A percentile compares a stretch with the other conserved stretches of the same genome.
Conservation (phyloP, 139 green algal genomes). For the Chlamydomonas schloesseri region DNA sequence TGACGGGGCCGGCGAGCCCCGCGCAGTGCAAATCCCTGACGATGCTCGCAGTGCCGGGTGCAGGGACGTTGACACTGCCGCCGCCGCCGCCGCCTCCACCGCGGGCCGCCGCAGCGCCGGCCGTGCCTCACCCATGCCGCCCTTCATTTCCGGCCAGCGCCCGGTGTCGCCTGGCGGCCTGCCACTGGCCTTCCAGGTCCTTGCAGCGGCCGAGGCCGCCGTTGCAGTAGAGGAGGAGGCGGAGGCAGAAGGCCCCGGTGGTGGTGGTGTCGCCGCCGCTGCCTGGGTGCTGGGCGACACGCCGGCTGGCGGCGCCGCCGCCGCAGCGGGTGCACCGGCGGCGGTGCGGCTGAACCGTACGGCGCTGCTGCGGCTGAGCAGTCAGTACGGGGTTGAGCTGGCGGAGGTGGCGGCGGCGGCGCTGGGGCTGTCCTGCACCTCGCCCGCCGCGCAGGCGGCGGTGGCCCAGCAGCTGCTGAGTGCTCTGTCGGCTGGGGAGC, state of each 20-base stretch:
- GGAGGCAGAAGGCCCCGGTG: too few relatives aligned
- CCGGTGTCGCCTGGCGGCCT: too few relatives aligned
- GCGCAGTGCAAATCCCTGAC: too few relatives aligned
- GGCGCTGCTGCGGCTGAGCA: background rate
- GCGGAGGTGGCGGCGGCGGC: conserved; percentile 5
- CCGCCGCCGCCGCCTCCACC: background rate
- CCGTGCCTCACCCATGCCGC: background rate
- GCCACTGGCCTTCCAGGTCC: too few relatives aligned
- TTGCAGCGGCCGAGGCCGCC: too few relatives aligned
- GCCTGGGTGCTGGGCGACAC: background rate
- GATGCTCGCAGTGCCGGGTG: too few relatives aligned
- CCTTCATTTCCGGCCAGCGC: background rate
- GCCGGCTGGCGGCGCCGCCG: background rate
- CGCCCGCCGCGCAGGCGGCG: background rate
- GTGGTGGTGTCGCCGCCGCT: background rate
- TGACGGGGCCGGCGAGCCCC: too few relatives aligned
- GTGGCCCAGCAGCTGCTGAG: conserved; percentile 4
- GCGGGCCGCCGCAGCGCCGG: background rate
- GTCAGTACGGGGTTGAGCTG: conserved; percentile 10
- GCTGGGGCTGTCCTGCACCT: conserved; percentile 21
- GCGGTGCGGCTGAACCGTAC: conserved; percentile 27
- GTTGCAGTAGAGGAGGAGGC: too few relatives aligned
- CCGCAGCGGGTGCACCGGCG: background rate
- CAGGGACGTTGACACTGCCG: background rate
- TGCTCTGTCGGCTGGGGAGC: background rate